phyloP scores from a whole-genome alignment of 164 flowering plant species.

The Kalanchoe fedtschenkoi region DNA sequence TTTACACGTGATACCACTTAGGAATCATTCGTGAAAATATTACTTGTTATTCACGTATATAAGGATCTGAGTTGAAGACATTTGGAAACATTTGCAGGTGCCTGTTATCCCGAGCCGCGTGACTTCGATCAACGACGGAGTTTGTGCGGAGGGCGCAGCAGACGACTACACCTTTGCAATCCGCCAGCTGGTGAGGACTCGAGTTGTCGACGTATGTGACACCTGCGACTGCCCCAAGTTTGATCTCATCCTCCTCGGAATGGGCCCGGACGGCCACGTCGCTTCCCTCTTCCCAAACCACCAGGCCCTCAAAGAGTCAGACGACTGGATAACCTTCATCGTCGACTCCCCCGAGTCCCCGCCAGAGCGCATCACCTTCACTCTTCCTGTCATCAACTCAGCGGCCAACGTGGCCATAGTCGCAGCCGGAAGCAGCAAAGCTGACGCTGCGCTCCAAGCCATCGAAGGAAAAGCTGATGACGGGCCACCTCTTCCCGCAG shows the following conservation, averaged over 20 bases:
- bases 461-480: constrained; percentile 29
- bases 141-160: constrained; percentile 76
- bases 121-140: constrained; percentile 54
- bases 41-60: too few relatives aligned
- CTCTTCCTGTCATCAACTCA: constrained; percentile 73
- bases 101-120: constrained; percentile 57
- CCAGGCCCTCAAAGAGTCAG: constrained; percentile 32
- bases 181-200: constrained; percentile 57
- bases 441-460: constrained; percentile 45
- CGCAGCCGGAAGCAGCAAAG: constrained; percentile 50
- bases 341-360: constrained; percentile 73
- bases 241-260: constrained; percentile 64
- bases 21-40: too few relatives aligned
- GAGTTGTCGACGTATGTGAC: constrained; percentile 42
- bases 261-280: constrained; percentile 76
- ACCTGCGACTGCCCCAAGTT: constrained; percentile 67
- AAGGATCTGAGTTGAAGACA: too few relatives aligned
- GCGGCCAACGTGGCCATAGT: constrained; percentile 62
- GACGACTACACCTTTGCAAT: constrained; percentile 52
- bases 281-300: constrained; percentile 69
- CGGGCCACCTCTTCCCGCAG: constrained; percentile 40
- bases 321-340: constrained; percentile 67
- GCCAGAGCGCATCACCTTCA: constrained; percentile 74
- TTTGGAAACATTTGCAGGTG: constrained; percentile 29
- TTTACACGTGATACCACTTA: too few relatives aligned